These are phyloP conservation scores for Lupinus albus DNA, from an alignment of 306 rosid species.

Conservation along the genomic window DNA sequence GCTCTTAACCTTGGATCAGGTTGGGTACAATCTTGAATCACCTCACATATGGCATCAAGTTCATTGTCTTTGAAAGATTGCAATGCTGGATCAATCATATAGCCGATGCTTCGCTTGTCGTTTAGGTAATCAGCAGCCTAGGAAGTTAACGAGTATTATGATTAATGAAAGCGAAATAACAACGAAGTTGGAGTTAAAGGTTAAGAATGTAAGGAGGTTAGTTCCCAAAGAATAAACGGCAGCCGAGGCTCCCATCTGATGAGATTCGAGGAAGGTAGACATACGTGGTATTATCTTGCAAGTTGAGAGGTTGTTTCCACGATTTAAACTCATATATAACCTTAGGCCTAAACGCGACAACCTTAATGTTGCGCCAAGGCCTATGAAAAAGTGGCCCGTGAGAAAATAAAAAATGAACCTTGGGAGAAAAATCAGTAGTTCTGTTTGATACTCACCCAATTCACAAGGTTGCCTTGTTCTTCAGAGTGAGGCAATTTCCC, in stretches of 20 bases:
- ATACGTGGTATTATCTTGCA: no score
- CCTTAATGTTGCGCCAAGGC: no score
- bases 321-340: no score
- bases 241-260: no score
- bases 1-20: constrained; percentile 73
- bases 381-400: no score
- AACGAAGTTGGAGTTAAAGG: background rate
- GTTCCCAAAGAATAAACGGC: no score
- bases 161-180: background rate
- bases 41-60: constrained; percentile 75
- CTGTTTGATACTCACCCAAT: constrained; percentile 59
- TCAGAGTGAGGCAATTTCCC: constrained; percentile 64
- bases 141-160: constrained; percentile 6
- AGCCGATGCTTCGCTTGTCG: constrained; percentile 59
- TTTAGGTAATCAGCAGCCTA: constrained; percentile 75
- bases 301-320: no score
- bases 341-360: no score
- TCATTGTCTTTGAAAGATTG: constrained; percentile 69
- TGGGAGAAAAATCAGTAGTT: background rate
- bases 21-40: constrained; percentile 73
- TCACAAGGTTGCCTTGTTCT: constrained; percentile 60
- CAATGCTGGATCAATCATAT: constrained; percentile 71
- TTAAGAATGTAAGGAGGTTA: no score
- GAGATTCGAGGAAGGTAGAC: no score
- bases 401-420: no score